Conservation (phyloP, 2,329 filamentous ascomycete species). For the Botrytis galanthina region DNA sequence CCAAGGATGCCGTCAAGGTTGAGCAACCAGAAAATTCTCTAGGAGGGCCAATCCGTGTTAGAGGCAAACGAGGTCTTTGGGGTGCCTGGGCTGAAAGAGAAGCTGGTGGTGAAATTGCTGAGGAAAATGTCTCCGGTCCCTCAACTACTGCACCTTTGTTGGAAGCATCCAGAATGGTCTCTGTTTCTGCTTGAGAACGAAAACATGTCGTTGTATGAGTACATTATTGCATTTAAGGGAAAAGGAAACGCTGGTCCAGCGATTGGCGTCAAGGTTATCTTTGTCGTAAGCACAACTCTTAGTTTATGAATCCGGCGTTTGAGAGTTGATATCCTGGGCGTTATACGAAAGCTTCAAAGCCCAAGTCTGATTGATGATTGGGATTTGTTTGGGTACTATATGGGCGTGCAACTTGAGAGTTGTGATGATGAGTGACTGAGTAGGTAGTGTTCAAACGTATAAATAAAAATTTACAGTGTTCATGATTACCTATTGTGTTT, state of each 20-base stretch:
- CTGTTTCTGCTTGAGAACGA: conserved; percentile 10
- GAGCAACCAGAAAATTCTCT: conserved; percentile 74
- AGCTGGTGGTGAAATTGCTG: conserved; percentile 59
- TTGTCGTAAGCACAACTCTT: background rate
- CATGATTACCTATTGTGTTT: background rate
- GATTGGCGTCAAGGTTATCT: conserved; percentile 12
- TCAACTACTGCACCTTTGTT: conserved; percentile 13
- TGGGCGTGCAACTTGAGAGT: background rate
- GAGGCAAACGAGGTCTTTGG: conserved; percentile 95
- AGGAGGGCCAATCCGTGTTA: conserved; percentile 76
- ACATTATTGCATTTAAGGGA: conserved; percentile 13
- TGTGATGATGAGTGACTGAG: background rate
- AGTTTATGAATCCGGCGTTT: conserved; percentile 14
- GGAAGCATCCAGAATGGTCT: conserved; percentile 18
- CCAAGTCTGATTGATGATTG: background rate
- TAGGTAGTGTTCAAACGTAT: background rate
- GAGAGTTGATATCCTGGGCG: conserved; percentile 14
- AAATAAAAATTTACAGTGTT: conserved; percentile 1
- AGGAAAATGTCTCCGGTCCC: conserved; percentile 24
- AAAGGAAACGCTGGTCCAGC: conserved; percentile 4
- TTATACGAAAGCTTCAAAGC: conserved; percentile 1
- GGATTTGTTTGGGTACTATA: background rate
- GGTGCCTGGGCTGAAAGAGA: conserved; percentile 88
- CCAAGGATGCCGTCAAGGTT: conserved; percentile 96
- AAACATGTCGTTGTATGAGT: conserved; percentile 11